These are phyloP conservation scores for Pleurostoma richardsiae DNA, from an alignment of 2,329 filamentous ascomycete genomes.

Conservation along the genomic window DNA sequence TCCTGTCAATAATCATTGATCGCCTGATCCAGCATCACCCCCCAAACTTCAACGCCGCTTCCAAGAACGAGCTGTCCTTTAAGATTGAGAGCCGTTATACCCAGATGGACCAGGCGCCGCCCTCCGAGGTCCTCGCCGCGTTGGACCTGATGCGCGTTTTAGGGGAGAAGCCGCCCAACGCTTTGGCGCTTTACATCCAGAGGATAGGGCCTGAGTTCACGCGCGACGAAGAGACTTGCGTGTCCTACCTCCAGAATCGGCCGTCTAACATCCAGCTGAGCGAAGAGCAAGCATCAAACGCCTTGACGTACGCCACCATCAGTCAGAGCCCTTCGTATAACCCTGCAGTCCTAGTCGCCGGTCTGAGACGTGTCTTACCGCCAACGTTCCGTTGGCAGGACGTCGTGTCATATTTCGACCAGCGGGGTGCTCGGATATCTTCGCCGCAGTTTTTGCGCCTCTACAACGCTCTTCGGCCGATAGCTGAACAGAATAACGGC, in stretches of 20 bases:
- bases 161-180: constrained; percentile 50
- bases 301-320: constrained; percentile 63
- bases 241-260: constrained; percentile 46
- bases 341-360: constrained; percentile 52
- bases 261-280: constrained; percentile 57
- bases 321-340: constrained; percentile 51
- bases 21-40: constrained; percentile 84
- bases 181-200: constrained; percentile 64
- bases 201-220: constrained; percentile 71
- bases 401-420: constrained; percentile 76
- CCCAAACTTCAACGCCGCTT: constrained; percentile 75
- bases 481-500: constrained; percentile 57
- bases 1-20: constrained; percentile 77
- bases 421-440: constrained; percentile 69
- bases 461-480: constrained; percentile 71
- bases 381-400: constrained; percentile 64
- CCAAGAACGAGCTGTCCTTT: constrained; percentile 63
- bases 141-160: constrained; percentile 65
- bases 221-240: constrained; percentile 64
- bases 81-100: constrained; percentile 66
- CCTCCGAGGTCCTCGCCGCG: constrained; percentile 64
- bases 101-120: constrained; percentile 57
- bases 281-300: constrained; percentile 78
- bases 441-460: constrained; percentile 75
- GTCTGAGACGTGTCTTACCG: constrained; percentile 57